A percentile compares a stretch with the other conserved stretches of the same genome.
These are phyloP conservation scores for Zalaria obscura DNA, from an alignment of 2,329 filamentous ascomycete genomes.

Conservation along the genomic window DNA sequence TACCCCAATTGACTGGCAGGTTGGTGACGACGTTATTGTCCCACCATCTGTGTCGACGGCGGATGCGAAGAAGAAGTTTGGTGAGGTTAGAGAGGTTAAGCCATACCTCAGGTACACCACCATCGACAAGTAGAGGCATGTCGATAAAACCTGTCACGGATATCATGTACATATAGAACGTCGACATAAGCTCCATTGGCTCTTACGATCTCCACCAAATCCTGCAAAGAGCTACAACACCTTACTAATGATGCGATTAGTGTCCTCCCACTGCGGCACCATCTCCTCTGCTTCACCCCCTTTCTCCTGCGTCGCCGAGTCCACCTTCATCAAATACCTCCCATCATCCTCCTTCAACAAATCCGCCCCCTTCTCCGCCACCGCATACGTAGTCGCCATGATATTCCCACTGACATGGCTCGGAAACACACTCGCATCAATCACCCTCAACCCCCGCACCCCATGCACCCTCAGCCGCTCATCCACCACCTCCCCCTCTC, in stretches of 20 bases:
- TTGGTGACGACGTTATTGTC: constrained; percentile 84
- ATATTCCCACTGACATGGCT: constrained; percentile 17
- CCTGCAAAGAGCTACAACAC: too few relatives aligned
- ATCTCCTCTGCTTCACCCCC: too few relatives aligned
- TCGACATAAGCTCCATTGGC: too few relatives aligned
- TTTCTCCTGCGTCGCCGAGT: neutral
- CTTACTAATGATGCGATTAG: too few relatives aligned
- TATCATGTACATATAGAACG: too few relatives aligned
- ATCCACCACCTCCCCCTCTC: constrained; percentile 14
- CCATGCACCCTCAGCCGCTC: constrained; percentile 12
- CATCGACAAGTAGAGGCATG: constrained; percentile 8
- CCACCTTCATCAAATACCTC: constrained; percentile 8
- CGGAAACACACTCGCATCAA: constrained; percentile 18
- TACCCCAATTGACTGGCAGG: constrained; percentile 32
- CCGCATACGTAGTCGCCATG: constrained; percentile 14
- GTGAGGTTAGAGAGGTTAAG: constrained; percentile 50
- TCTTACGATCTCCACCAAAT: too few relatives aligned
- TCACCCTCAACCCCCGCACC: constrained; percentile 11
- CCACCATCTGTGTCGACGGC: constrained; percentile 70
- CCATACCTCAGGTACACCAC: constrained; percentile 60
- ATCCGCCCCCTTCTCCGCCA: constrained; percentile 23
- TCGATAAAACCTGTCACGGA: too few relatives aligned
- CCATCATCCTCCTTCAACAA: constrained; percentile 17
- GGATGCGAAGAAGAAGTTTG: constrained; percentile 79
- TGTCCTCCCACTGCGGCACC: too few relatives aligned